Evolutionary conservation across 257 asterid species (phyloP), one percentile per base, ranked within the genome.

Genomic region (Vinca minor): DNA sequence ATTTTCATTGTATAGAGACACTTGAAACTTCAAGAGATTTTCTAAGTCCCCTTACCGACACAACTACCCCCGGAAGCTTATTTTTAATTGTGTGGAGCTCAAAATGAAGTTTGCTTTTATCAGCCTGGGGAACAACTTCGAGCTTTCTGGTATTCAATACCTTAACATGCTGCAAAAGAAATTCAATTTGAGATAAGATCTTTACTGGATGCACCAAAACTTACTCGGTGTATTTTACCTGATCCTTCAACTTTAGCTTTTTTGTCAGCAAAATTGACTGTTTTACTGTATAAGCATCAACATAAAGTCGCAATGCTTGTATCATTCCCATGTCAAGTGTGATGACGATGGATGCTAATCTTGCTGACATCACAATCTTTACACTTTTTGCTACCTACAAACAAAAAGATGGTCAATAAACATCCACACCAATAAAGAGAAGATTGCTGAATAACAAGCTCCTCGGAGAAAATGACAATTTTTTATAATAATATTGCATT

Each of bases 311-410:
- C 65, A 95, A 83, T 21, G 76, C 87, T 62, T 76, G 78, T 66
- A 91, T 83, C 47, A 70, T 75, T 75, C 74, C 79, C 91, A 76
- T 74, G 75, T 92, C 95, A 63, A 92, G 96, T 52, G 86, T 78
- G 45, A 92, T 76, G 64, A 81, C 77, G 56, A 92, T 75, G 72
- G 90, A 75, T 53, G 87, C 95, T 49, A 20, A 32, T 68, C 92
- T 85, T 25, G 95, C 75, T 10, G 88, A 70, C 77, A 79, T 87
- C 55, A 83, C 84, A 68, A 83, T 74, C 83, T 83, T 89, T 64
- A 92, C 68, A 75, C 88, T 85, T 81, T 79, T 83, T 41, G 96
- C 96, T 36, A 92, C 87, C 98, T 92, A 68, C 62, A 74, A 58
- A 72, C 62, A 39, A 76, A 74, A 65, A 64, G 57, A 65, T 31